Percentiles rank a stretch among this genome's conserved stretches.
phyloP scores from a whole-genome alignment of 352 stramenopile species.

The Phytophthora litchii region DNA sequence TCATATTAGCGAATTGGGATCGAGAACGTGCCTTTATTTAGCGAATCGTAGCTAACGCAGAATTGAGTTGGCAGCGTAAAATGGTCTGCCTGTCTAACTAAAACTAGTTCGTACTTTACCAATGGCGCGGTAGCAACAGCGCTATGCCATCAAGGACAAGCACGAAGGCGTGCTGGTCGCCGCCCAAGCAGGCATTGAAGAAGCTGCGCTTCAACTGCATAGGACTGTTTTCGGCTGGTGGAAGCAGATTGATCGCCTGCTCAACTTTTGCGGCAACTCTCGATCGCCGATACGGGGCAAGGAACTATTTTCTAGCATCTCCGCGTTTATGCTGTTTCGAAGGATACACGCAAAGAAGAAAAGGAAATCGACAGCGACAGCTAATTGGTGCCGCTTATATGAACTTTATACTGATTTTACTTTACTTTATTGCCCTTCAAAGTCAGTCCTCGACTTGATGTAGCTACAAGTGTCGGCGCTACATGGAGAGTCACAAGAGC shows the following conservation, averaged over 20 bases:
- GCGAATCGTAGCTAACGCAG: too few relatives aligned
- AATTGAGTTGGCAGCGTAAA: too few relatives aligned
- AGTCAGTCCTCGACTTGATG: neutral
- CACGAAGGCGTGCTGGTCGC: too few relatives aligned
- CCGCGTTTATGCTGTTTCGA: conserved; percentile 1
- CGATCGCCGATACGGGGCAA: neutral
- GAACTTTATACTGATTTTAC: neutral
- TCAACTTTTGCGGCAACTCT: neutral
- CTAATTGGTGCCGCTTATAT: neutral
- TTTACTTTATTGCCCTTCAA: neutral
- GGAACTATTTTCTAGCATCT: conserved; percentile 4
- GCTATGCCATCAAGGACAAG: too few relatives aligned
- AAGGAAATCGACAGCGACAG: neutral
- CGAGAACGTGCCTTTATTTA: too few relatives aligned
- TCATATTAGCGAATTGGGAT: too few relatives aligned
- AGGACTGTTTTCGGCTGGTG: neutral
- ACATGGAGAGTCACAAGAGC: neutral
- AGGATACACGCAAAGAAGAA: neutral
- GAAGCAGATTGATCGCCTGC: neutral
- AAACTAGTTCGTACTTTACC: too few relatives aligned
- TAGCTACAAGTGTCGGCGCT: neutral
- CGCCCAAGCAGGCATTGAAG: too few relatives aligned
- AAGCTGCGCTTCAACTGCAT: neutral
- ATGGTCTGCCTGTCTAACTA: too few relatives aligned
- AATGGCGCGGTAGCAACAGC: too few relatives aligned